Evolutionary conservation across 2,329 filamentous ascomycete genomes (phyloP).

Genomic region (Verticillium albo-atrum): DNA sequence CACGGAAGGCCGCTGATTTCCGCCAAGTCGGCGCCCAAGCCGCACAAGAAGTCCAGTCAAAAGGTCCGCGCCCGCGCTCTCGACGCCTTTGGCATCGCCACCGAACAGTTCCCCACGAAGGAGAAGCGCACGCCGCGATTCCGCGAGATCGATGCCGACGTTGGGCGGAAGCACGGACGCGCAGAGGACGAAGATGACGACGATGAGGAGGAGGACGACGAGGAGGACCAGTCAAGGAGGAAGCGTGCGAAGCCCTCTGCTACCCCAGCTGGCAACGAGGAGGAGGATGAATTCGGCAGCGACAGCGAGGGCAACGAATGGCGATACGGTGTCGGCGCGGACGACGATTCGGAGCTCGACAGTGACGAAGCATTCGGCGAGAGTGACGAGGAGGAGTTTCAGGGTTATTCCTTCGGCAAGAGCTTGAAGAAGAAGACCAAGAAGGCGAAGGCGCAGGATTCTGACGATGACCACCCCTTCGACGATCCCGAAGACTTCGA

Average conservation of each 20-base stretch:
- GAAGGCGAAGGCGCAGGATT: slow-evolving; percentile 11
- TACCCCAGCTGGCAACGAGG: slow-evolving; percentile 42
- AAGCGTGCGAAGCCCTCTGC: slow-evolving; percentile 37
- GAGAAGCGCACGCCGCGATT: slow-evolving; percentile 44
- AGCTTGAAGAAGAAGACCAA: slow-evolving; percentile 29
- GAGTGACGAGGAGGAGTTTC: slow-evolving; percentile 81
- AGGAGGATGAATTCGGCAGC: slow-evolving; percentile 66
- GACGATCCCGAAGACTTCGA: slow-evolving; percentile 56
- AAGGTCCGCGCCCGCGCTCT: slow-evolving; percentile 44
- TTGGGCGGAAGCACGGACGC: slow-evolving; percentile 11
- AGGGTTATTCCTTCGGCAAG: slow-evolving; percentile 60
- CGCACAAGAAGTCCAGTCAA: slow-evolving; percentile 41
- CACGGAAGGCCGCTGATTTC: slow-evolving; percentile 49
- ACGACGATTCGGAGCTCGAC: slow-evolving; percentile 61
- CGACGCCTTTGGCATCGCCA: slow-evolving; percentile 54
- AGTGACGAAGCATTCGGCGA: slow-evolving; percentile 80
- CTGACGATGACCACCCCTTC: slow-evolving; percentile 37
- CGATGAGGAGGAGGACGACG: slow-evolving; percentile 41
- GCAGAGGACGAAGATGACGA: slow-evolving; percentile 26
- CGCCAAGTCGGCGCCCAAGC: slow-evolving; percentile 26
- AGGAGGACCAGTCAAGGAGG: slow-evolving; percentile 46
- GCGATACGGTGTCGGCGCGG: slow-evolving; percentile 63
- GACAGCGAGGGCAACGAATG: slow-evolving; percentile 85
- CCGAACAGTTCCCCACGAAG: slow-evolving; percentile 44
- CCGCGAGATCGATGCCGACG: slow-evolving; percentile 45